A percentile compares a stretch with the other conserved stretches of the same genome.
These are phyloP conservation scores for Trypanosoma congolense DNA, from an alignment of 208 protist species.

Conservation along the genomic window DNA sequence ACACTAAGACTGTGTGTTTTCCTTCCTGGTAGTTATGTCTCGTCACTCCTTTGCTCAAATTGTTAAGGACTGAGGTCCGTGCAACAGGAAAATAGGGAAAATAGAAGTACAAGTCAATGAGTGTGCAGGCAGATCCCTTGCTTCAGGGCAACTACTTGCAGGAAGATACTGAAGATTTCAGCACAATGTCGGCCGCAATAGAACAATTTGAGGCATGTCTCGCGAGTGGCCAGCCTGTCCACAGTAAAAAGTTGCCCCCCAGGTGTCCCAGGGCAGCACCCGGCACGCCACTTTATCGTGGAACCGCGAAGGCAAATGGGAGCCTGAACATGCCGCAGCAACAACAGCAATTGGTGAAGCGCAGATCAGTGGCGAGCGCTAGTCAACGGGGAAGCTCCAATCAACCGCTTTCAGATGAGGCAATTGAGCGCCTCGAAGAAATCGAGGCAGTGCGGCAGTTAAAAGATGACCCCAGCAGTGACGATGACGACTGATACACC, in stretches of 20 bases:
- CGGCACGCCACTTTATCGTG: background rate
- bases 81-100: background rate
- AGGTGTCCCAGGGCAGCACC: background rate
- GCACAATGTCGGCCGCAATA: conserved; percentile 29
- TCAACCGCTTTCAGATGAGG: conserved; percentile 28
- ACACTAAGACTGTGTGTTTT: no score
- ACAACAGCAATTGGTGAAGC: conserved; percentile 3
- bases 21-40: no score
- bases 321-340: background rate
- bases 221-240: conserved; percentile 16
- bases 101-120: conserved; percentile 7
- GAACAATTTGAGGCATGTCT: conserved; percentile 52
- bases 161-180: conserved; percentile 41
- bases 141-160: conserved; percentile 59
- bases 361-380: background rate
- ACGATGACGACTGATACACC: conserved; percentile 19
- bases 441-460: conserved; percentile 54
- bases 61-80: no score
- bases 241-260: conserved; percentile 6
- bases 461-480: conserved; percentile 22
- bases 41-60: no score
- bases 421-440: conserved; percentile 38
- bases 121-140: conserved; percentile 34
- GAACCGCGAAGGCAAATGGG: background rate
- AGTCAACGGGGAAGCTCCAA: background rate